A percentile compares a stretch with the other conserved stretches of the same genome.
These are phyloP conservation scores for Fusarium hainanense DNA, from an alignment of 2,329 filamentous ascomycete genomes.

Conservation along the genomic window DNA sequence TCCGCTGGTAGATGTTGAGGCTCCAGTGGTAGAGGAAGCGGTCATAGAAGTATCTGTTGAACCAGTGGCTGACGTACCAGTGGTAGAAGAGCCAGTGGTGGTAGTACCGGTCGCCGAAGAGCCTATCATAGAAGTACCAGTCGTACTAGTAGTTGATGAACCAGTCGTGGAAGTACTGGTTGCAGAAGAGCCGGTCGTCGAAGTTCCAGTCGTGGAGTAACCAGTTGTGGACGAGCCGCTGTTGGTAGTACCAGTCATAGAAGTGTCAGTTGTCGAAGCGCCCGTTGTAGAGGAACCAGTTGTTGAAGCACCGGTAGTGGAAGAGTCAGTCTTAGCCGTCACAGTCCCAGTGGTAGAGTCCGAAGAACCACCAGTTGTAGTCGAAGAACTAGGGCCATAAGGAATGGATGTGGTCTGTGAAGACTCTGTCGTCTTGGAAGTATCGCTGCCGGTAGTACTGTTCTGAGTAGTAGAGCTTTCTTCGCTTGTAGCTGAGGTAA, in stretches of 20 bases:
- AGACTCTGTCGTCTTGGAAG: background rate
- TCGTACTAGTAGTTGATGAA: background rate
- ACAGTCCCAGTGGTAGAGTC: background rate
- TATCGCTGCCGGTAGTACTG: constrained; percentile 1
- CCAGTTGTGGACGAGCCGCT: background rate
- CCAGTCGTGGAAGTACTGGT: background rate
- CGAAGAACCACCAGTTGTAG: background rate
- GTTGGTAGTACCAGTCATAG: background rate
- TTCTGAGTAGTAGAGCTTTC: background rate
- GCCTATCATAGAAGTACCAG: background rate
- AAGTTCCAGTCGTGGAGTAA: background rate
- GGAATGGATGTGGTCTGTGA: background rate
- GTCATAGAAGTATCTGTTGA: background rate
- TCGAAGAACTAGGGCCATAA: background rate
- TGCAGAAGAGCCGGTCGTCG: too few relatives aligned
- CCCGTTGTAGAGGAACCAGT: background rate
- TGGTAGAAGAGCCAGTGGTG: background rate
- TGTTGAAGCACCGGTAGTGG: background rate
- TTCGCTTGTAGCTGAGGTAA: constrained; percentile 15
- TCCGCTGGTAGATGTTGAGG: background rate
- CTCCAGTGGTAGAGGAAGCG: background rate
- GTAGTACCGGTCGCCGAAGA: background rate
- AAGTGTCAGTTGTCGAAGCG: background rate
- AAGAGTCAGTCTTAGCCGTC: background rate
- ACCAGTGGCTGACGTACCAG: background rate